Conservation (phyloP, 1,284 basidiomycete species). For the Marasmius sp. region DNA sequence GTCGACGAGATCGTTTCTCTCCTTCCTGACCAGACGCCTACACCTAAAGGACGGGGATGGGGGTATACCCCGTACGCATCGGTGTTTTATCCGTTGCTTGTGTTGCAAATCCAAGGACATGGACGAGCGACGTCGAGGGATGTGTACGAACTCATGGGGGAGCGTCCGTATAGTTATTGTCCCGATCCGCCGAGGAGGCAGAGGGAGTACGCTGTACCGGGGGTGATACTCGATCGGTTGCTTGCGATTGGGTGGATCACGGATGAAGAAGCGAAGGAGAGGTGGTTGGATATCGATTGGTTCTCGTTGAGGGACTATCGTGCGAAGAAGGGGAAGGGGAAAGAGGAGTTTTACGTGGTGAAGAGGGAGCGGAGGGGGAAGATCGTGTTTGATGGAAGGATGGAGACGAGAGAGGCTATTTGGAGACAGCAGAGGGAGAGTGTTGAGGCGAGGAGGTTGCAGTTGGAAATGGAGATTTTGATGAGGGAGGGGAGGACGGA, state of each 20-base stretch:
- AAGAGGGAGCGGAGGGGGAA: not conserved
- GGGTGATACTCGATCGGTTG: not conserved
- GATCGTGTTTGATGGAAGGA: not conserved
- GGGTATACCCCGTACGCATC: not conserved
- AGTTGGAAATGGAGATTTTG: not conserved
- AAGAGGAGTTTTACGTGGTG: not conserved
- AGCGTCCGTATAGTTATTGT: not conserved
- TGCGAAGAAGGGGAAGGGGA: not conserved
- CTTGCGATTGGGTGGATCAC: not conserved
- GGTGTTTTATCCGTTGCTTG: not conserved
- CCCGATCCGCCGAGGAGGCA: not conserved
- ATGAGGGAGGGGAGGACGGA: not conserved
- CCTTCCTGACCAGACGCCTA: not conserved
- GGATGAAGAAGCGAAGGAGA: not conserved
- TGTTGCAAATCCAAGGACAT: not conserved
- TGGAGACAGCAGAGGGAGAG: not conserved
- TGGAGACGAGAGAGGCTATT: not conserved
- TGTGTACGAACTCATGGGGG: not conserved
- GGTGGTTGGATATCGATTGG: conserved; percentile 1
- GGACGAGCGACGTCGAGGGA: not conserved
- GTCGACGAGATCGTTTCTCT: not conserved
- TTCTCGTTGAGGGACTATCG: not conserved
- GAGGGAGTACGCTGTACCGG: not conserved
- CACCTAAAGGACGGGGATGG: not conserved
- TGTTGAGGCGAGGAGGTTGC: not conserved